These are phyloP conservation scores for Aspergillus hortae DNA, from an alignment of 2,329 filamentous ascomycete genomes.

Conservation along the genomic window DNA sequence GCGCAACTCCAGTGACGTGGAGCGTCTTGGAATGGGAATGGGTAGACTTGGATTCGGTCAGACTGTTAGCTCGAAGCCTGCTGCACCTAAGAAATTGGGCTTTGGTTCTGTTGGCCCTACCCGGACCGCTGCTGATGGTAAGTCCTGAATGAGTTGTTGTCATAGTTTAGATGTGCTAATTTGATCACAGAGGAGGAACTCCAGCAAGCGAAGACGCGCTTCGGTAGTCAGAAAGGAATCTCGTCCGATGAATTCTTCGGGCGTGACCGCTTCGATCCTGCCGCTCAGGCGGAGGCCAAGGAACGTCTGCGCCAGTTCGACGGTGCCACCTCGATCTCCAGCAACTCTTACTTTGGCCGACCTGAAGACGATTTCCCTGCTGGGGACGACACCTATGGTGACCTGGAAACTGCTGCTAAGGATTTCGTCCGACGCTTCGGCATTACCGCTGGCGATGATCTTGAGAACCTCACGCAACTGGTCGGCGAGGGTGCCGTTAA, in stretches of 20 bases:
- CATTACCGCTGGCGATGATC: constrained; percentile 89
- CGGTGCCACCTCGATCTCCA: constrained; percentile 86
- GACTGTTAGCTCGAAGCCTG: constrained; percentile 60
- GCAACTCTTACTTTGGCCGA: constrained; percentile 95
- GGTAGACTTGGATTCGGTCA: constrained; percentile 84
- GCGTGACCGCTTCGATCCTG: constrained; percentile 79
- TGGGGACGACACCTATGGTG: constrained; percentile 74
- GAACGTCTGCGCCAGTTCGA: constrained; percentile 85
- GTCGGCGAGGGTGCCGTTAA: constrained; percentile 81
- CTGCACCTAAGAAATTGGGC: constrained; percentile 71
- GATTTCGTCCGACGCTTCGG: constrained; percentile 95
- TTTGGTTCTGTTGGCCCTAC: constrained; percentile 82
- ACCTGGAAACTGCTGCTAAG: constrained; percentile 88
- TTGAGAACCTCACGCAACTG: constrained; percentile 81
- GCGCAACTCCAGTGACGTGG: constrained; percentile 69
- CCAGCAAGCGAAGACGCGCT: constrained; percentile 80
- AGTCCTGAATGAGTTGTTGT: constrained; percentile 16
- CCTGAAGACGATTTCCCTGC: constrained; percentile 71
- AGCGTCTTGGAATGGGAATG: constrained; percentile 86
- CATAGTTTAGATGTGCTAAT: constrained; percentile 2
- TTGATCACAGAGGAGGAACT: constrained; percentile 64
- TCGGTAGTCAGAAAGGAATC: constrained; percentile 90
- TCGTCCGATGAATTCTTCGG: constrained; percentile 98
- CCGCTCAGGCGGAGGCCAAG: constrained; percentile 80
- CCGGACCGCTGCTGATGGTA: constrained; percentile 68